Conservation (phyloP, 305 asterid species). For the Fraxinus ornus region DNA sequence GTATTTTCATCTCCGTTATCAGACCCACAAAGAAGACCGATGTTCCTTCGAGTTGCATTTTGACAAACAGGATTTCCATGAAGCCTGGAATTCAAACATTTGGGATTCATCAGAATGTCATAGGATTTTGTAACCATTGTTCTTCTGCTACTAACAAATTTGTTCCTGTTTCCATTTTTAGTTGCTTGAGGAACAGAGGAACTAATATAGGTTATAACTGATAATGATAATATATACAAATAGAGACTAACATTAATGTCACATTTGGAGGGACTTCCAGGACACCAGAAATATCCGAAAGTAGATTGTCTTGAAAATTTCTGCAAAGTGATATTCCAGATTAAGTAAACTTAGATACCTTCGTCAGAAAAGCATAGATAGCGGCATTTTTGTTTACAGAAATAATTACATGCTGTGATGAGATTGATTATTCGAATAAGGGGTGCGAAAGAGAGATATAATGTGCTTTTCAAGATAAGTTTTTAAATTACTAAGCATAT, state of each 20-base stretch:
- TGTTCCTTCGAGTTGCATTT: constrained; percentile 34
- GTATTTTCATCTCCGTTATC: constrained; percentile 17
- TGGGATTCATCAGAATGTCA: neutral
- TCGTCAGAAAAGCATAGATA: neutral
- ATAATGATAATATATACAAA: neutral
- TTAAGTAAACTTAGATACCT: neutral
- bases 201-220: neutral
- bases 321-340: constrained; percentile 31
- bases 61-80: constrained; percentile 40
- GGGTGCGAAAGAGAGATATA: neutral
- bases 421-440: neutral
- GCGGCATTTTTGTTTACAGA: neutral
- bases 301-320: constrained; percentile 37
- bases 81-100: constrained; percentile 26
- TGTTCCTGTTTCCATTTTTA: neutral
- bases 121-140: neutral
- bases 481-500: neutral
- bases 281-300: constrained; percentile 45
- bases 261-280: constrained; percentile 39
- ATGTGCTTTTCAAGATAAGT: neutral
- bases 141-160: neutral
- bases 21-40: constrained; percentile 33
- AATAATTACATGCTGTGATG: neutral
- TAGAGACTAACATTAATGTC: constrained; percentile 34
- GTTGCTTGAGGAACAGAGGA: neutral